A percentile compares a stretch with the other conserved stretches of the same genome.
Conservation (phyloP, 108 stramenopile species). For the Fistulifera pelliculosa region DNA sequence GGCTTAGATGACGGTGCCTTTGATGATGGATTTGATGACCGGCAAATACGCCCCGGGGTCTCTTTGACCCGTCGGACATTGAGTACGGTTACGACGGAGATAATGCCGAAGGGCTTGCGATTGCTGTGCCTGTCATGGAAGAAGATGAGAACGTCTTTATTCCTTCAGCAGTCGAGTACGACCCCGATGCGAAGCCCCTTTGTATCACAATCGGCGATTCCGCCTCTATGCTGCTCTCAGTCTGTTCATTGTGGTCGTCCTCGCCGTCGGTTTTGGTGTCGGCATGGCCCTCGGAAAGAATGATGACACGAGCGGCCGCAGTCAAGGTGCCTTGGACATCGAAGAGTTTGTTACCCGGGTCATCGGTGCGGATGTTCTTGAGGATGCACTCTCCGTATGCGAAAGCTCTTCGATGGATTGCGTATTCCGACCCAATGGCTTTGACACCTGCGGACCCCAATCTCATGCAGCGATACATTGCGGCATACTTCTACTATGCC, state of each 20-base stretch:
- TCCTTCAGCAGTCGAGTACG: conserved; percentile 68
- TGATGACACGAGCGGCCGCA: conserved; percentile 9
- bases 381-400: conserved; percentile 27
- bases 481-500: conserved; percentile 44
- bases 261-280: conserved; percentile 16
- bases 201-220: conserved; percentile 53
- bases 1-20: neutral
- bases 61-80: neutral
- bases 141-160: conserved; percentile 59
- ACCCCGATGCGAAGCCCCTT: conserved; percentile 71
- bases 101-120: conserved; percentile 31
- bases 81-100: conserved; percentile 6
- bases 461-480: conserved; percentile 52
- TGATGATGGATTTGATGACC: neutral
- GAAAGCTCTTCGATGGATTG: conserved; percentile 51
- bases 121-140: conserved; percentile 51
- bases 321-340: conserved; percentile 1
- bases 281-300: conserved; percentile 4
- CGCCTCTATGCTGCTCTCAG: conserved; percentile 41
- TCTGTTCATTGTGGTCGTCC: conserved; percentile 11
- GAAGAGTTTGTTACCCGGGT: conserved; percentile 12
- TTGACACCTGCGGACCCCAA: conserved; percentile 22
- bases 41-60: neutral
- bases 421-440: conserved; percentile 45
- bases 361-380: conserved; percentile 18